Evolutionary conservation across 2,329 filamentous ascomycete genomes (phyloP).

Genomic region (Nannizziopsis barbatae): DNA sequence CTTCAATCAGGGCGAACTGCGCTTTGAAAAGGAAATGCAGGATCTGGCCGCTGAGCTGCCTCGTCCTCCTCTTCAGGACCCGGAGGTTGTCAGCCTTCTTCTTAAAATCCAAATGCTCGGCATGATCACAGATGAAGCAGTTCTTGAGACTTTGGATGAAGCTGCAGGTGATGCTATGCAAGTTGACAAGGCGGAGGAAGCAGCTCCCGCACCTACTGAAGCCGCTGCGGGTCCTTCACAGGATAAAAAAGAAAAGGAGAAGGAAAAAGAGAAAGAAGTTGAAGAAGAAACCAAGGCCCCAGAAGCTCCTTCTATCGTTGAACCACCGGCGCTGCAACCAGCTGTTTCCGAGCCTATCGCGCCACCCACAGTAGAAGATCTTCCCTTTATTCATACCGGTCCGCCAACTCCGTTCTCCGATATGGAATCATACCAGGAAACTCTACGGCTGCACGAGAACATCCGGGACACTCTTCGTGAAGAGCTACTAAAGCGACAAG

Average conservation of each 20-base stretch:
- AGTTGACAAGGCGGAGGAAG: slow-evolving; percentile 13
- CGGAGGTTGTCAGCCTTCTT: slow-evolving; percentile 31
- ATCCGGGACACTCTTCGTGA: slow-evolving; percentile 31
- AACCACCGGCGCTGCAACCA: slow-evolving; percentile 10
- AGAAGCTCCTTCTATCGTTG: slow-evolving; percentile 1
- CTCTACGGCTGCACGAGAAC: slow-evolving; percentile 27
- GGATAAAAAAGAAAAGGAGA: slow-evolving; percentile 19
- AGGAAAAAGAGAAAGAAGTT: slow-evolving; percentile 19
- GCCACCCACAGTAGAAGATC: slow-evolving; percentile 31
- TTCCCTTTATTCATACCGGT: slow-evolving; percentile 37
- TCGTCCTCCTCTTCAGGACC: slow-evolving; percentile 33
- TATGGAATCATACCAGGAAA: slow-evolving; percentile 36
- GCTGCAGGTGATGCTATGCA: slow-evolving; percentile 18
- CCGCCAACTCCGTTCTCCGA: slow-evolving; percentile 37
- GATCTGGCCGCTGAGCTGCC: slow-evolving; percentile 35
- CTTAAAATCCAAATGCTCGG: slow-evolving; percentile 37
- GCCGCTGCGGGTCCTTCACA: slow-evolving; percentile 16
- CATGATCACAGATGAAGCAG: slow-evolving; percentile 30
- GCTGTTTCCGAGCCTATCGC: slow-evolving; percentile 14
- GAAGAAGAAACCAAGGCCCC: slow-evolving; percentile 15
- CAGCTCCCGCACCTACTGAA: slow-evolving; percentile 6
- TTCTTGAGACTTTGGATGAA: slow-evolving; percentile 22
- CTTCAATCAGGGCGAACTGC: slow-evolving; percentile 35
- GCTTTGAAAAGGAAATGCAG: slow-evolving; percentile 37
- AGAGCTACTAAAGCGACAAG: slow-evolving; percentile 31